phyloP scores from a whole-genome alignment of 2,329 filamentous ascomycete genomes.

The Cladobotryum mycophilum region DNA sequence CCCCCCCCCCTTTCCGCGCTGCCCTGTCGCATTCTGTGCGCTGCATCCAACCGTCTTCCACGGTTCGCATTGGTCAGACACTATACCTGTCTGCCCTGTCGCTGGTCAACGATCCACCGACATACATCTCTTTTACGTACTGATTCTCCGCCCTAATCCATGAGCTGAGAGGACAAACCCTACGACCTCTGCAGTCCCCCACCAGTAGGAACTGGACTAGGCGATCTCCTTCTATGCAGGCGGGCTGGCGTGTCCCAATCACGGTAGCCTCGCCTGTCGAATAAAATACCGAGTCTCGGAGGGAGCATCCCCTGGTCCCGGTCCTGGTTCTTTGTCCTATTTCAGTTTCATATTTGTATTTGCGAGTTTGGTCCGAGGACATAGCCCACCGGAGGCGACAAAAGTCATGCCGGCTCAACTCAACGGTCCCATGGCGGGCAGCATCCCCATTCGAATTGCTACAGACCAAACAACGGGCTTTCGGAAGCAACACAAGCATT shows the following conservation, averaged over 20 bases:
- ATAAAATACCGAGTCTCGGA: constrained; percentile 11
- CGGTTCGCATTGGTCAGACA: constrained; percentile 24
- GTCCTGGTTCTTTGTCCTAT: neutral
- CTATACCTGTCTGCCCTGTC: constrained; percentile 12
- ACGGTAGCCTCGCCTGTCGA: constrained; percentile 22
- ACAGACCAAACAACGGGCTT: constrained; percentile 30
- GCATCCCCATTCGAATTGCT: constrained; percentile 32
- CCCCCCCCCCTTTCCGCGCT: neutral
- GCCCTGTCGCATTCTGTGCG: constrained; percentile 15
- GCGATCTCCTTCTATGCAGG: constrained; percentile 12
- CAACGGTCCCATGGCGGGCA: constrained; percentile 31
- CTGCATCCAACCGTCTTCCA: constrained; percentile 14
- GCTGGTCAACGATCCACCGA: constrained; percentile 21
- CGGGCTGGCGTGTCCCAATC: constrained; percentile 16
- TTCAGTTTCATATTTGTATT: constrained; percentile 11
- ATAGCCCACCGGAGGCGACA: constrained; percentile 14
- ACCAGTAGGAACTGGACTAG: constrained; percentile 8
- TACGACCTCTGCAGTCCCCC: constrained; percentile 8
- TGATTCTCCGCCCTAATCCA: constrained; percentile 15
- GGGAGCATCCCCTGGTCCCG: neutral
- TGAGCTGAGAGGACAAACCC: constrained; percentile 14
- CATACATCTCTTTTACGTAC: constrained; percentile 32
- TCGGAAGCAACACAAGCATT: constrained; percentile 51
- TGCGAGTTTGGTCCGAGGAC: constrained; percentile 12
- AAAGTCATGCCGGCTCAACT: constrained; percentile 34